A percentile compares a stretch with the other conserved stretches of the same genome.
Conservation (phyloP, 495 filamentous ascomycete species). For the Xylaria flabelliformis region DNA sequence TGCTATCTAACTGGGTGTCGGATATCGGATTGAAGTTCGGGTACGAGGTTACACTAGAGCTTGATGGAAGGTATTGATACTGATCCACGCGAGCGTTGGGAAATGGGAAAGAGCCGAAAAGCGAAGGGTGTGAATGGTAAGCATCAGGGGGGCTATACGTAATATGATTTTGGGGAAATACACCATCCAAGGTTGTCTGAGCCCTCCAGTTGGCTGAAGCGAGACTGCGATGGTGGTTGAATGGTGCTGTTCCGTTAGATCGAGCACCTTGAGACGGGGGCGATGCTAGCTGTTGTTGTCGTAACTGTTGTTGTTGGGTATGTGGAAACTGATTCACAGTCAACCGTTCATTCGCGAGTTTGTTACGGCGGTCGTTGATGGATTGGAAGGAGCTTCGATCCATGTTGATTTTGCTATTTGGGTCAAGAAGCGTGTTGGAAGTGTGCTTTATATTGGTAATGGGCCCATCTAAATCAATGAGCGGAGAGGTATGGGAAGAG, state of each 20-base stretch:
- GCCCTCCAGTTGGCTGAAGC: conserved; percentile 40
- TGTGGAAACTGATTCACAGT: conserved; percentile 22
- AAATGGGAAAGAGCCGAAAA: conserved; percentile 14
- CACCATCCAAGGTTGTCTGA: conserved; percentile 25
- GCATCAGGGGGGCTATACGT: conserved; percentile 28
- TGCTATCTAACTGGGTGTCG: conserved; percentile 30
- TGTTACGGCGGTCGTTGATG: conserved; percentile 37
- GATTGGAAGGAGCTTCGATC: conserved; percentile 39
- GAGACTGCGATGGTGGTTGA: conserved; percentile 27
- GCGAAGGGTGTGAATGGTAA: conserved; percentile 14
- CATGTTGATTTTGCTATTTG: conserved; percentile 33
- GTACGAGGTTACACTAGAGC: conserved; percentile 19
- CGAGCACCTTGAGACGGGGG: conserved; percentile 25
- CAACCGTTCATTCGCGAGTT: conserved; percentile 30
- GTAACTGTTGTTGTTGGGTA: conserved; percentile 25
- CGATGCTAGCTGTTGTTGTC: neutral
- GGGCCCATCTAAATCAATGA: conserved; percentile 28
- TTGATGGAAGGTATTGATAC: conserved; percentile 15
- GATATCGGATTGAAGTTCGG: conserved; percentile 3
- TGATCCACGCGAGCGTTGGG: conserved; percentile 29
- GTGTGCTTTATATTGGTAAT: conserved; percentile 28
- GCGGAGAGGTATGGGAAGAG: conserved; percentile 25
- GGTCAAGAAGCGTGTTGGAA: conserved; percentile 24
- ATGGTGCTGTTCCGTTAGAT: conserved; percentile 22
- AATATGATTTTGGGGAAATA: conserved; percentile 15